These are phyloP conservation scores for Rhizopus arrhizus DNA, from an alignment of 371 early-diverging fungal species.

Conservation along the genomic window DNA sequence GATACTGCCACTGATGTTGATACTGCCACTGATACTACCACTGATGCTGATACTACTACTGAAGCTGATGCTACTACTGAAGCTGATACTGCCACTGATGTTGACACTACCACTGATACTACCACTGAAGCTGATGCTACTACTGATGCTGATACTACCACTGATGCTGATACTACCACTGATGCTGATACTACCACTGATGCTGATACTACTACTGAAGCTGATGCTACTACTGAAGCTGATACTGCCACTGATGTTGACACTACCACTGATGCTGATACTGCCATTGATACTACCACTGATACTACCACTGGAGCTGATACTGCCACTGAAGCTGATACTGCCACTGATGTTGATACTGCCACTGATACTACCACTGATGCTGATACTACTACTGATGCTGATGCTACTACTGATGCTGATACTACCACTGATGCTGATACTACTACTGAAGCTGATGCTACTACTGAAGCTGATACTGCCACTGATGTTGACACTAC, in stretches of 20 bases:
- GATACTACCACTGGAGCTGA: constrained; percentile 6
- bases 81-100: constrained; percentile 22
- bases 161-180: too few species aligned
- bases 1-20: constrained; percentile 1
- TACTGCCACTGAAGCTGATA: constrained; percentile 25
- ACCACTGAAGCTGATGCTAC: background rate
- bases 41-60: constrained; percentile 4
- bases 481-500: background rate
- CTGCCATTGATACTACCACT: background rate
- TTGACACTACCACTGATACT: constrained; percentile 6
- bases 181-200: constrained; percentile 22
- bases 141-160: too few species aligned
- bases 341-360: constrained; percentile 17
- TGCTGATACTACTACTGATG: background rate
- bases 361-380: constrained; percentile 1
- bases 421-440: constrained; percentile 25
- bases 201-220: constrained; percentile 15
- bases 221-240: background rate
- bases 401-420: constrained; percentile 10
- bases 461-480: background rate
- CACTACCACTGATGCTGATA: background rate
- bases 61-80: constrained; percentile 21
- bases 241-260: background rate
- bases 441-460: constrained; percentile 6
- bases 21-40: background rate